Percentiles rank a stretch among this genome's conserved stretches.
Conservation (phyloP, 495 filamentous ascomycete genomes). For the Bombardia bombarda region DNA sequence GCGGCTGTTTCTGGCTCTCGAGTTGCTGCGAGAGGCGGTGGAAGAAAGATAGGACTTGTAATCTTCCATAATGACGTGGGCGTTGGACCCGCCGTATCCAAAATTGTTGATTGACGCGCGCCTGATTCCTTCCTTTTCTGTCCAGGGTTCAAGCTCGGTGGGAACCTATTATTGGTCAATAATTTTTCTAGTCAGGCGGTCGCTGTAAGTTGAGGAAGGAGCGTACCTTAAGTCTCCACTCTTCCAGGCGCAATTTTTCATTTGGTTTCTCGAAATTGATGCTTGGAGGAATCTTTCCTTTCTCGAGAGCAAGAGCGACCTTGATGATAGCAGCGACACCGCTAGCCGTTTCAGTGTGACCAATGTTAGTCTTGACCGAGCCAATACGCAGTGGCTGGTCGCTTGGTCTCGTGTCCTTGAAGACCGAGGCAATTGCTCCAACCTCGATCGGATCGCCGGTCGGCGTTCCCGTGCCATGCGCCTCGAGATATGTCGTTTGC, state of each 20-base stretch:
- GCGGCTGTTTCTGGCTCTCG: too few relatives aligned
- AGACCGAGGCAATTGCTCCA: conserved; percentile 40
- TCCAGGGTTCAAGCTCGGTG: conserved; percentile 3
- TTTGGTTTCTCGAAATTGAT: conserved; percentile 20
- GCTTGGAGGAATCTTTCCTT: conserved; percentile 28
- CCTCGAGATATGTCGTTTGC: conserved; percentile 41
- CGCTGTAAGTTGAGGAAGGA: too few relatives aligned
- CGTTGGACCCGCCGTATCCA: conserved; percentile 35
- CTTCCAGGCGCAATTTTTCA: conserved; percentile 25
- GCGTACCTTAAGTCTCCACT: conserved; percentile 14
- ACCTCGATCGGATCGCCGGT: conserved; percentile 48
- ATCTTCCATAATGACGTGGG: conserved; percentile 31
- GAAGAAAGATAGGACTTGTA: background rate
- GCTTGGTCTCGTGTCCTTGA: conserved; percentile 16
- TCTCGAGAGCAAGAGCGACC: conserved; percentile 38
- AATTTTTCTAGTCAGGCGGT: too few relatives aligned
- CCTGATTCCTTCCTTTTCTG: conserved; percentile 3
- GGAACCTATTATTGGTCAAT: conserved; percentile 8
- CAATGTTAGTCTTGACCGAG: conserved; percentile 30
- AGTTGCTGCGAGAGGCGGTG: background rate
- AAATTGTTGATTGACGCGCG: conserved; percentile 30
- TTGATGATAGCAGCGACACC: conserved; percentile 46
- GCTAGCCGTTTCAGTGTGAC: conserved; percentile 31
- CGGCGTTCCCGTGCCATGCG: conserved; percentile 48
- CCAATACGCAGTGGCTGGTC: conserved; percentile 31